Percentiles rank a stretch among this genome's conserved stretches.
Conservation (phyloP, 1,139 yeast species). For the Torulaspora globosa region DNA sequence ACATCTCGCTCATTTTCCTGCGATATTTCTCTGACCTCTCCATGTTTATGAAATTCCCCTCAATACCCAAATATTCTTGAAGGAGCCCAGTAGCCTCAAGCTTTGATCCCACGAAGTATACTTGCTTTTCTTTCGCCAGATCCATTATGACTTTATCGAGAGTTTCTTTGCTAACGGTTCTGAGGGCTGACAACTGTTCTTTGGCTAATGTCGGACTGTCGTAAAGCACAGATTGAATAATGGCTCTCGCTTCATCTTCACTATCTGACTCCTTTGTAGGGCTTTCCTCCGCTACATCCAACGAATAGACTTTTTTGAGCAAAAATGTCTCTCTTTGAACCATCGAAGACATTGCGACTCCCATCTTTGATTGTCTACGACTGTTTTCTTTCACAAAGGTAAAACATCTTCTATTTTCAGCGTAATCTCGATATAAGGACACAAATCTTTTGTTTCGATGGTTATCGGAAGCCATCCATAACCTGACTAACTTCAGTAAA, state of each 20-base stretch:
- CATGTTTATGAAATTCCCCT: constrained; percentile 25
- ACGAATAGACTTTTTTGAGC: constrained; percentile 28
- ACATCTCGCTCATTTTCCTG: constrained; percentile 21
- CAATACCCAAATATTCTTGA: constrained; percentile 25
- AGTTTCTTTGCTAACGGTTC: constrained; percentile 25
- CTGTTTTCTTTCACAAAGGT: constrained; percentile 24
- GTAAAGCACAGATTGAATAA: constrained; percentile 32
- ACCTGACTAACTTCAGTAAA: constrained; percentile 24
- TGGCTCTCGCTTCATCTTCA: constrained; percentile 29
- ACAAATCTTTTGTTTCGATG: constrained; percentile 18
- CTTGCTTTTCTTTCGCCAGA: constrained; percentile 35
- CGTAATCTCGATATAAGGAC: constrained; percentile 26
- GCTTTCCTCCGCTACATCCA: not conserved
- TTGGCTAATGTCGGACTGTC: constrained; percentile 25
- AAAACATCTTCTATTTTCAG: constrained; percentile 27
- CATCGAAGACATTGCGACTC: constrained; percentile 36
- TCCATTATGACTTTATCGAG: constrained; percentile 34
- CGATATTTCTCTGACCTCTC: constrained; percentile 20
- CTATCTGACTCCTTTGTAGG: constrained; percentile 4
- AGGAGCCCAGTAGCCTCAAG: constrained; percentile 29
- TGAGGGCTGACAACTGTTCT: constrained; percentile 26
- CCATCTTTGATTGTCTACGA: constrained; percentile 13
- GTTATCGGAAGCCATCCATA: constrained; percentile 32
- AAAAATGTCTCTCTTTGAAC: constrained; percentile 33
- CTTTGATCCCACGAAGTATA: constrained; percentile 30